A percentile compares a stretch with the other conserved stretches of the same genome.
phyloP scores from a whole-genome alignment of 768 basidiomycete species.

The Psilocybe sp. region DNA sequence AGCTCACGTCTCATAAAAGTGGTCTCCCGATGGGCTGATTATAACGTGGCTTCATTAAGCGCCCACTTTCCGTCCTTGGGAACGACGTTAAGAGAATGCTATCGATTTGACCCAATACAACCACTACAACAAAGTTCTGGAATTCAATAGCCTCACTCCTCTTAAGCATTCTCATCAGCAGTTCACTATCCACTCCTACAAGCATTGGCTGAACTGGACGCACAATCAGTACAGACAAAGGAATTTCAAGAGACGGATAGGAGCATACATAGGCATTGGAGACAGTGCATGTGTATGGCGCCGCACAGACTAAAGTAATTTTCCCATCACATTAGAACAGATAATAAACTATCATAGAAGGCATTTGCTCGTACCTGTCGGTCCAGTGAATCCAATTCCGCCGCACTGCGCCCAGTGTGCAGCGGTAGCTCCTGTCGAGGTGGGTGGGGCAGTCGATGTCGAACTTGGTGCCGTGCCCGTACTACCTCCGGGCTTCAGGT shows the following conservation, averaged over 20 bases:
- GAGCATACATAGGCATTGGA: conserved; percentile 14
- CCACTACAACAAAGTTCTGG: too few species aligned
- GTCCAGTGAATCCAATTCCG: conserved; percentile 15
- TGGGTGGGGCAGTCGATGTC: conserved; percentile 8
- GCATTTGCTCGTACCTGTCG: conserved; percentile 10
- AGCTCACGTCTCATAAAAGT: too few species aligned
- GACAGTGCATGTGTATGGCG: conserved; percentile 16
- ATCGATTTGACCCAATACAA: too few species aligned
- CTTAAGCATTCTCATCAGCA: too few species aligned
- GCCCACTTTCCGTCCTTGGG: too few species aligned
- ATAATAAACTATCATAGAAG: neutral
- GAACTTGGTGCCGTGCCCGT: conserved; percentile 4
- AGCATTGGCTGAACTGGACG: conserved; percentile 12
- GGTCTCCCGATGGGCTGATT: too few species aligned
- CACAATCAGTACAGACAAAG: neutral
- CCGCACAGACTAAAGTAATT: conserved; percentile 9
- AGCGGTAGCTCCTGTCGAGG: conserved; percentile 13
- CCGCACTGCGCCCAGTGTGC: conserved; percentile 27
- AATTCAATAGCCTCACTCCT: too few species aligned
- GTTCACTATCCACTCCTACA: neutral
- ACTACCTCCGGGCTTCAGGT: conserved; percentile 11
- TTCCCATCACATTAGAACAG: neutral
- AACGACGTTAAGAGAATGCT: too few species aligned
- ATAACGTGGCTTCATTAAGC: too few species aligned
- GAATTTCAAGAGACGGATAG: neutral